Conservation (phyloP, 1,284 basidiomycete species). For the Xerocomus amazonicus region DNA sequence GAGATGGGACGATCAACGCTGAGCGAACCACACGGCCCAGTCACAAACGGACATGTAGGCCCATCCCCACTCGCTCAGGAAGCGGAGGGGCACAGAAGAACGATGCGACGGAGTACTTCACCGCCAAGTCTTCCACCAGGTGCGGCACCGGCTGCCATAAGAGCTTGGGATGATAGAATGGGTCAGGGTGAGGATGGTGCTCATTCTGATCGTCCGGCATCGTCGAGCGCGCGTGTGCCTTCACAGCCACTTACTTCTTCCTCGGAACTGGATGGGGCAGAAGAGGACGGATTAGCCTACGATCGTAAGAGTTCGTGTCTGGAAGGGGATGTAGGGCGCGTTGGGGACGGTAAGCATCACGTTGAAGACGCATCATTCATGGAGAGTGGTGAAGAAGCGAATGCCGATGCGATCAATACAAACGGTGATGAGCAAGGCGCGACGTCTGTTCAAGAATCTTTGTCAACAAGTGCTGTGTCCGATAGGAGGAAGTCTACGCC, state of each 20-base stretch:
- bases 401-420: not conserved
- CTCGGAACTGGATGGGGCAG: constrained; percentile 34
- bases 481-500: constrained; percentile 3
- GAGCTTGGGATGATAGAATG: constrained; percentile 32
- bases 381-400: constrained; percentile 11
- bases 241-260: constrained; percentile 36
- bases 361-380: constrained; percentile 13
- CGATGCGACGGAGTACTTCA: constrained; percentile 28
- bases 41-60: constrained; percentile 16
- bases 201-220: constrained; percentile 36
- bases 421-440: constrained; percentile 4
- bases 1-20: constrained; percentile 2
- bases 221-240: constrained; percentile 30
- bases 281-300: constrained; percentile 25
- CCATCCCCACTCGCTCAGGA: constrained; percentile 9
- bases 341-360: constrained; percentile 13
- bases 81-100: constrained; percentile 23
- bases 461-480: constrained; percentile 9
- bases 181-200: constrained; percentile 31
- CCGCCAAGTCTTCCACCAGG: constrained; percentile 34
- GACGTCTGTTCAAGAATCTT: constrained; percentile 8
- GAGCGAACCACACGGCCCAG: constrained; percentile 22
- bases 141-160: constrained; percentile 34
- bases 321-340: constrained; percentile 7
- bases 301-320: constrained; percentile 17